Base-by-base conservation (phyloP, 129 eudicot genomes). In the Solidago caesia region DNA sequence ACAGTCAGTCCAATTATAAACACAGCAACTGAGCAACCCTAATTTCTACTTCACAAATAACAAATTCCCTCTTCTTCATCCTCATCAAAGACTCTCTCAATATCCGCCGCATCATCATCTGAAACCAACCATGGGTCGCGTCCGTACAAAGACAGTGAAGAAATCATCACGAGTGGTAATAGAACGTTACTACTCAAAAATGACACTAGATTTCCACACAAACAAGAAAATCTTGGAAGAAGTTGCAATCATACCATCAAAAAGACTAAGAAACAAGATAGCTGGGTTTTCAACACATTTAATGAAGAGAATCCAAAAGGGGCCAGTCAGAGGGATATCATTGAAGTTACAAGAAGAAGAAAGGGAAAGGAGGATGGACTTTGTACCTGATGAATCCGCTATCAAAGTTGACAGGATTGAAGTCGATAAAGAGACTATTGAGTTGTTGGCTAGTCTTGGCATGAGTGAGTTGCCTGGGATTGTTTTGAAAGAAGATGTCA, bases 371-470 rank as follows among this genome's bases (percentile, higher is more conserved):
- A 65, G 75, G 42, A 71, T 71, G 75, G 75, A 71, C 21, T 87
- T 84, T 44, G 92, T 87, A 1, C 92, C 92, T 5, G 92, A 82
- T 7, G 88, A 83, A 46, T 88, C 94, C 0, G 94, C 94, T 42
- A 88, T 88, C 29, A 83, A 73, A 66, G 76, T 79, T 10, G 89
- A 87, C 55, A 26, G 75, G 21, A 85, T 87, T 59, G 85, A 82
- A 67, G 89, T 87, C 1, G 92, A 87, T 60, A 79, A 77, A 78
- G 92, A 87, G 80, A 87, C 92, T 0, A 62, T 82, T 39, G 92
- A 87, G 16, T 57, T 87, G 66, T 52, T 87, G 44, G 84, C 86
- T 44, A 55, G 84, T 1, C 82, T 87, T 7, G 89, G 92, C 2
- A 84, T 87, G 89, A 75, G 78, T 62, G 92, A 85, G 13, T 44